phyloP scores from a whole-genome alignment of 2,329 filamentous ascomycete genomes.

The Xylaria sp. region DNA sequence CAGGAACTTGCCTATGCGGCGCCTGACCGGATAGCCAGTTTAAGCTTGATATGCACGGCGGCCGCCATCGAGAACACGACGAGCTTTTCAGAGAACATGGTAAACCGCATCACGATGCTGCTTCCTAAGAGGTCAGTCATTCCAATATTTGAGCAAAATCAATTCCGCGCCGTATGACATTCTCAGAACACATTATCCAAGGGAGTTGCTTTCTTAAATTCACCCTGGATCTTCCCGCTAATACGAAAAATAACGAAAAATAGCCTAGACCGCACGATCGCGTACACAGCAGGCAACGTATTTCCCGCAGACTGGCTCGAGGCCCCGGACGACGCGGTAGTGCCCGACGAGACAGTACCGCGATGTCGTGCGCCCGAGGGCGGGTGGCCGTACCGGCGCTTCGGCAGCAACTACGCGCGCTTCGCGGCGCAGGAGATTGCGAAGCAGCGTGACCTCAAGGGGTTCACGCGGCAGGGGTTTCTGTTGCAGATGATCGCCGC shows the following conservation, averaged over 20 bases:
- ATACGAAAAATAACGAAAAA: not conserved
- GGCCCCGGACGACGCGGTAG: constrained; percentile 65
- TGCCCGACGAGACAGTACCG: constrained; percentile 59
- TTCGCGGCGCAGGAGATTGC: constrained; percentile 82
- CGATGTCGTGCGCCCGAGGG: constrained; percentile 45
- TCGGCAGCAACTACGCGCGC: constrained; percentile 81
- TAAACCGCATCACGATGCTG: constrained; percentile 64
- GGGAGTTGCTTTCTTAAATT: not conserved
- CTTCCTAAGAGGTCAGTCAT: constrained; percentile 67
- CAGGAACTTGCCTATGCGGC: constrained; percentile 76
- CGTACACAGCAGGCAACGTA: constrained; percentile 70
- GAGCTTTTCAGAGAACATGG: constrained; percentile 72
- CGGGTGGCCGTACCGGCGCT: constrained; percentile 54
- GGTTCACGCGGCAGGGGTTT: constrained; percentile 74
- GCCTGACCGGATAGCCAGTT: constrained; percentile 63
- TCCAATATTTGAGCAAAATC: not conserved
- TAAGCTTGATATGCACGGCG: constrained; percentile 71
- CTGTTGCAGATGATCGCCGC: constrained; percentile 81
- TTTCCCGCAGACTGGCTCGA: constrained; percentile 73
- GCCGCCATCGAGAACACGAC: constrained; percentile 69
- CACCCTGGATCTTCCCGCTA: not conserved
- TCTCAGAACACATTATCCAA: not conserved
- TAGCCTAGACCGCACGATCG: constrained; percentile 71
- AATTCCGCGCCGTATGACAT: no score
- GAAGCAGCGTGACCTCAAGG: constrained; percentile 71